These are phyloP conservation scores for Orobanche coerulescens DNA, from an alignment of 257 asterid species.

Conservation along the genomic window DNA sequence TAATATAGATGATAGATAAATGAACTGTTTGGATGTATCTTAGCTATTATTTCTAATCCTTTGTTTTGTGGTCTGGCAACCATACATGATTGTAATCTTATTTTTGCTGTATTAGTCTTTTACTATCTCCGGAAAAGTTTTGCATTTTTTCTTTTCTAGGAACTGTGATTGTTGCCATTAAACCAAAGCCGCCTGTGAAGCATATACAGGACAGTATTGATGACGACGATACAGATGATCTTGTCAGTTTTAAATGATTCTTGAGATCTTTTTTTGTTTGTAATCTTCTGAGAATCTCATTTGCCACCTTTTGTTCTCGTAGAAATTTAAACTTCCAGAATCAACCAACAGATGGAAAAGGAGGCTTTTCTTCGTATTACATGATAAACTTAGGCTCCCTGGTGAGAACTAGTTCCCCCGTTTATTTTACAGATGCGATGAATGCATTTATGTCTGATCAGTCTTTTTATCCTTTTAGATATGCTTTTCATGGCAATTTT, in stretches of 20 bases:
- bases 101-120: not conserved
- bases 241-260: slow-evolving; percentile 44
- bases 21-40: not conserved
- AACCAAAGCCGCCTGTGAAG: slow-evolving; percentile 83
- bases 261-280: slow-evolving; percentile 1
- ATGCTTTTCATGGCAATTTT: slow-evolving; percentile 75
- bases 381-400: slow-evolving; percentile 66
- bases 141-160: slow-evolving; percentile 31
- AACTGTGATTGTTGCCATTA: slow-evolving; percentile 66
- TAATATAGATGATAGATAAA: not conserved
- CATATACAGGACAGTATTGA: slow-evolving; percentile 42
- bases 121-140: slow-evolving; percentile 16
- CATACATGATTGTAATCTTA: not conserved
- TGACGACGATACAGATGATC: slow-evolving; percentile 71
- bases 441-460: slow-evolving; percentile 26
- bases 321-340: slow-evolving; percentile 73
- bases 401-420: slow-evolving; percentile 40
- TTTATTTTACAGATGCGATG: not conserved
- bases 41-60: not conserved
- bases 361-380: slow-evolving; percentile 52
- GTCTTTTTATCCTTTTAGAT: slow-evolving; percentile 37
- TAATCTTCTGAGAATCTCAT: slow-evolving; percentile 15
- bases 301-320: slow-evolving; percentile 14
- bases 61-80: not conserved
- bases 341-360: slow-evolving; percentile 75